A percentile compares a stretch with the other conserved stretches of the same genome.
Evolutionary conservation across 768 basidiomycete genomes (phyloP).

Genomic region (Cystofilobasidium capitatum): DNA sequence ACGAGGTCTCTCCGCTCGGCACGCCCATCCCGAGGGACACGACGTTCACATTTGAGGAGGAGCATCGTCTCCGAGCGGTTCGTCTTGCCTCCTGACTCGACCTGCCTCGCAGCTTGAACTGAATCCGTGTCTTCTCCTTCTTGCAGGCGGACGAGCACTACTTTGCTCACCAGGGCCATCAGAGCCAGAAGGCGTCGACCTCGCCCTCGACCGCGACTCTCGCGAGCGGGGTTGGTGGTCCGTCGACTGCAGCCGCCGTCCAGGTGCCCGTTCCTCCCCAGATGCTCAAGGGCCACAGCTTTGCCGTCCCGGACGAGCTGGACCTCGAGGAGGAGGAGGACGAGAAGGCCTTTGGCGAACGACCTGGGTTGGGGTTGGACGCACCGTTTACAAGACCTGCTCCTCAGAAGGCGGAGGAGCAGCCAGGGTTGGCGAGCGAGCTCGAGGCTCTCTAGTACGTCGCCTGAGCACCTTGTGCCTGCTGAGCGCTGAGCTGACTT

Average conservation of each 20-base stretch:
- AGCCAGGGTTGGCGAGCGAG: constrained; percentile 37
- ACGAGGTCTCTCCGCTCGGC: constrained; percentile 1
- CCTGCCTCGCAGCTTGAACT: constrained; percentile 11
- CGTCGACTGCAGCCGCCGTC: background rate
- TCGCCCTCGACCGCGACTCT: constrained; percentile 8
- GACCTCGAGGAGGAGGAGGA: constrained; percentile 27
- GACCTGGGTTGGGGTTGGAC: background rate
- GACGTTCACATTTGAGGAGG: constrained; percentile 40
- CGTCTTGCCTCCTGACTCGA: constrained; percentile 15
- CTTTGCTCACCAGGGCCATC: constrained; percentile 23
- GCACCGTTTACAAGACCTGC: background rate
- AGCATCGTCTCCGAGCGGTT: constrained; percentile 34
- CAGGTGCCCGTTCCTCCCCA: background rate
- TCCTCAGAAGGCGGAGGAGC: background rate
- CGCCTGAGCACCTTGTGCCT: background rate
- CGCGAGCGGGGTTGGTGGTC: background rate
- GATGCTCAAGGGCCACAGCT: background rate
- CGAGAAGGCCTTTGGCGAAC: background rate
- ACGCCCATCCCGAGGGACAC: constrained; percentile 32
- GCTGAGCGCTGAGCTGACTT: background rate
- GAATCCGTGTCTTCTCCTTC: background rate
- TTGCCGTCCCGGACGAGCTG: constrained; percentile 18
- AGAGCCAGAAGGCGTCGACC: constrained; percentile 8
- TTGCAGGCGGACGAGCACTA: constrained; percentile 23
- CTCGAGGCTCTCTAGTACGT: constrained; percentile 40